Evolutionary conservation across 352 stramenopile species (phyloP), one percentile per base, ranked within the genome.

Genomic region (Hyphochytrium catenoides): DNA sequence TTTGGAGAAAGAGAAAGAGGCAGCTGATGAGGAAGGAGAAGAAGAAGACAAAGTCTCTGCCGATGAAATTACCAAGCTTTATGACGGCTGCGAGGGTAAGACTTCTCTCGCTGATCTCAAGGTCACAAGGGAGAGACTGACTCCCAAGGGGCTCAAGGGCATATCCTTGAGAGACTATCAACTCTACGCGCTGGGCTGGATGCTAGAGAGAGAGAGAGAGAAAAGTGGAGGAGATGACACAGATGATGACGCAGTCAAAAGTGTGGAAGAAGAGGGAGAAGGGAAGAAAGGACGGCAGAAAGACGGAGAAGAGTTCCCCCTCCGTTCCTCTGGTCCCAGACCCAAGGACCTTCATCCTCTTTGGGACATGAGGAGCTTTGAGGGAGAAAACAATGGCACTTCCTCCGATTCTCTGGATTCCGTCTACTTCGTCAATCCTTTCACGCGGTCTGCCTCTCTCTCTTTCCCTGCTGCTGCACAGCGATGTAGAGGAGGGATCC

Each of bases 151-250:
- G n/a, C 48, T 88, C 17, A 52, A 69, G 17, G 47, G 40, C 34
- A 70, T 84, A 26, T 50, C 62, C 32, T 48, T 88, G 2, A 62
- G 64, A 23, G 56, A 67, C 1, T 74, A 88, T 31, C 73, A 88
- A 41, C 67, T 75, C 32, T 56, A 78, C 38, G 70, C 70, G 3
- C 44, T 88, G 19, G 48, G 48, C 17, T 88, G 73, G 73, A 85
- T 85, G 73, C 34, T 81, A n/a, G 66, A 65, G 51, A 58, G 73
- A 22, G 73, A 85, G 33, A 62, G 56, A 6, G 61, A 55, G 20
- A 26, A 26, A 14, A 41, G 34, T 17, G 25, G 31, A 15, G 18
- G 36, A 16, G 33, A 23, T 3, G 38, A 23, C 17, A 17, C 31
- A n/a, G 41, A 26, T 34, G 41, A 53, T 8, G 41, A 54, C 24